Percentiles rank a stretch among this genome's conserved stretches.
Evolutionary conservation across 169 alveolate genomes (phyloP).

Genomic region (Theileria annulata): DNA sequence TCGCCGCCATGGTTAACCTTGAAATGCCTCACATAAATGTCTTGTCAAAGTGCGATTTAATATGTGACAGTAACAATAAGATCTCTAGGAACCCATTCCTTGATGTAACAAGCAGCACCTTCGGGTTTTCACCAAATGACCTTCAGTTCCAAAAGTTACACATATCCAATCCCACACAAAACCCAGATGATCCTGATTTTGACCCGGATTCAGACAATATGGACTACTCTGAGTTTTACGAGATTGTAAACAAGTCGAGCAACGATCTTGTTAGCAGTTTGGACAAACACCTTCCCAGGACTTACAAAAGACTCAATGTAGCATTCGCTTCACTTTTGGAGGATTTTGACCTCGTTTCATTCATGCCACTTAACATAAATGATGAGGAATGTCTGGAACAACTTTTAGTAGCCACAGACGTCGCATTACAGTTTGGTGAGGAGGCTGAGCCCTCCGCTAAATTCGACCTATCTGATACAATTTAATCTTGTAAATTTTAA

Average conservation of each 20-base stretch:
- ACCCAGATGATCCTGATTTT: conserved; percentile 4
- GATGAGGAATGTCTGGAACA: conserved; percentile 76
- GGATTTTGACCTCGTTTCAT: conserved; percentile 75
- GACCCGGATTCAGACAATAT: conserved; percentile 26
- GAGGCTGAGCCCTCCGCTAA: conserved; percentile 78
- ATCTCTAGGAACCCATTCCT: conserved; percentile 48
- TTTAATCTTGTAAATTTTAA: conserved; percentile 1
- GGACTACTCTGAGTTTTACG: conserved; percentile 44
- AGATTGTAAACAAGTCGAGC: conserved; percentile 40
- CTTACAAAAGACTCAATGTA: conserved; percentile 65
- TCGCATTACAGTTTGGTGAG: conserved; percentile 77
- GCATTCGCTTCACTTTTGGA: conserved; percentile 78
- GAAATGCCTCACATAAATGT: conserved; percentile 93
- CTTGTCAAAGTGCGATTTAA: conserved; percentile 94
- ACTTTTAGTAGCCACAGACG: conserved; percentile 71
- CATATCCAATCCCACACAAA: not conserved
- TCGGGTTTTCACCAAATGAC: conserved; percentile 59
- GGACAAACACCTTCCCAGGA: conserved; percentile 68
- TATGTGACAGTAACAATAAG: conserved; percentile 52
- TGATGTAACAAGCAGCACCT: conserved; percentile 67
- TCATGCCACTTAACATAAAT: conserved; percentile 74
- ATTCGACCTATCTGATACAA: conserved; percentile 68
- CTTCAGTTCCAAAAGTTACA: conserved; percentile 44
- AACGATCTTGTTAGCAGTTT: conserved; percentile 59
- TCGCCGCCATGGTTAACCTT: conserved; percentile 93